These are phyloP conservation scores for Leersia perrieri DNA, from an alignment of 176 grass and related monocot species.

Conservation along the genomic window DNA sequence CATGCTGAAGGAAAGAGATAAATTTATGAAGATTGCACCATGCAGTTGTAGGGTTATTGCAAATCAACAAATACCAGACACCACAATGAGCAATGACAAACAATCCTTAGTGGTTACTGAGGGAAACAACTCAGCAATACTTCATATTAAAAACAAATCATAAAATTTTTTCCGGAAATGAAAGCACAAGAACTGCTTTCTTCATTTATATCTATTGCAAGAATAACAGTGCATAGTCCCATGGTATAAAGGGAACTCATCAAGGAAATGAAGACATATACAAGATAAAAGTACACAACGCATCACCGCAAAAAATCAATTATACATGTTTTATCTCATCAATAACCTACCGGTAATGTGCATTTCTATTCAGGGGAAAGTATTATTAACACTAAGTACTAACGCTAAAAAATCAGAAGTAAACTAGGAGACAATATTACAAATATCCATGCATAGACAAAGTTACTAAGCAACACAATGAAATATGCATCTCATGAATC, in stretches of 20 bases:
- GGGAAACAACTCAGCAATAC: neutral
- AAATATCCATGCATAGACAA: neutral
- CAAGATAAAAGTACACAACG: neutral
- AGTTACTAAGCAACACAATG: neutral
- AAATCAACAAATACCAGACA: slow-evolving; percentile 8
- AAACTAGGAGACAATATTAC: slow-evolving; percentile 1
- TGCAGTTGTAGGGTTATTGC: neutral
- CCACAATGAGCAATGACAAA: neutral
- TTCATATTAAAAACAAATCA: neutral
- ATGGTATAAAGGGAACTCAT: neutral
- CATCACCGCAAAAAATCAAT: neutral
- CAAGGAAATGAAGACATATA: neutral
- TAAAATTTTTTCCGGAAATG: neutral
- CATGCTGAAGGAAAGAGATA: neutral
- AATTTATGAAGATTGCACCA: neutral
- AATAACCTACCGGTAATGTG: neutral
- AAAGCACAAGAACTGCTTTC: neutral
- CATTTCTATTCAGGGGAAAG: neutral
- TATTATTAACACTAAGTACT: neutral
- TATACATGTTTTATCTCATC: neutral
- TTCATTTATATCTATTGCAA: neutral
- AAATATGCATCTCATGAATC: slow-evolving; percentile 19
- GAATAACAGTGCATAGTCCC: neutral
- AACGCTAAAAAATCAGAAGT: neutral
- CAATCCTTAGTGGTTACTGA: neutral